Evolutionary conservation across 2,329 filamentous ascomycete species (phyloP).

Genomic region (Magnaporthiopsis incrustans): DNA sequence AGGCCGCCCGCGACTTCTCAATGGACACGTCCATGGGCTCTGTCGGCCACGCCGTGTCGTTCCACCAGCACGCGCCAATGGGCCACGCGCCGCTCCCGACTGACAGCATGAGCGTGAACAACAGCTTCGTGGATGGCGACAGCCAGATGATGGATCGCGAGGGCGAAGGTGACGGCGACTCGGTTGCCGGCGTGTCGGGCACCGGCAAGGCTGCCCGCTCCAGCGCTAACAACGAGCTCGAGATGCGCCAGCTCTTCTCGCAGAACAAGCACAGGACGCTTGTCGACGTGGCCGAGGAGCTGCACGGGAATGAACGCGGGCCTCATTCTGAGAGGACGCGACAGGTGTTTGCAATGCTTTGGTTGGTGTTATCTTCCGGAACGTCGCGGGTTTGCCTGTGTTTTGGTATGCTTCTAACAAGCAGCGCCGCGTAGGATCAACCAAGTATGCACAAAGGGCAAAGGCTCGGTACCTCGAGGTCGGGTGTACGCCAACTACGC

Average conservation of each 20-base stretch:
- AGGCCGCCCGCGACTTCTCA: constrained; percentile 38
- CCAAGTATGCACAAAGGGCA: constrained; percentile 62
- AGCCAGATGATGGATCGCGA: constrained; percentile 54
- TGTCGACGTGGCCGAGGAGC: constrained; percentile 64
- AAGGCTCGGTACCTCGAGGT: constrained; percentile 82
- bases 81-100: constrained; percentile 43
- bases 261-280: constrained; percentile 59
- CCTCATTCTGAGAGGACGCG: constrained; percentile 76
- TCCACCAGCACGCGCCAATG: constrained; percentile 30
- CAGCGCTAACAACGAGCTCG: constrained; percentile 72
- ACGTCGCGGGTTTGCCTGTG: not conserved
- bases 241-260: constrained; percentile 69
- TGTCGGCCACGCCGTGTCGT: constrained; percentile 35
- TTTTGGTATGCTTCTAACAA: constrained; percentile 4
- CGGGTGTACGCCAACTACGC: constrained; percentile 95
- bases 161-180: constrained; percentile 49
- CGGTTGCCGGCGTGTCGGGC: constrained; percentile 33
- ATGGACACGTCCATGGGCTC: constrained; percentile 42
- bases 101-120: constrained; percentile 43
- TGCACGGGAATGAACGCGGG: constrained; percentile 71
- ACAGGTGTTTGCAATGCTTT: constrained; percentile 83
- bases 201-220: constrained; percentile 54
- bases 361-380: constrained; percentile 43
- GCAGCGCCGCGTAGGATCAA: constrained; percentile 52
- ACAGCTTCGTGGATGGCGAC: constrained; percentile 49